phyloP scores from a whole-genome alignment of 306 rosid species.

The Prunus campanulata region DNA sequence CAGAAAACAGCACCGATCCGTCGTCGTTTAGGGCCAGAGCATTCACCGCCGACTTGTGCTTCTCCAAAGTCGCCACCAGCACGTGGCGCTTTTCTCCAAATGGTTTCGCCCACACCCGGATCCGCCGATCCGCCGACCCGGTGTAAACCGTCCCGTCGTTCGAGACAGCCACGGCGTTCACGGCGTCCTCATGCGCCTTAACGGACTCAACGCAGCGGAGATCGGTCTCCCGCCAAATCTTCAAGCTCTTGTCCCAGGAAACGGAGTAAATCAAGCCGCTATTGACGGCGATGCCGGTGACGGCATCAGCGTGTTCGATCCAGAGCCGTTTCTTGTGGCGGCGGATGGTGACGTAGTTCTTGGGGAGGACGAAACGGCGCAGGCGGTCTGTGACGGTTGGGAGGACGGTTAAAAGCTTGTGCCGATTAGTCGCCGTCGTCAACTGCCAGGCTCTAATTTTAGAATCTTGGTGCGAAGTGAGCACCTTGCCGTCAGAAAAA shows the following conservation, averaged over 20 bases:
- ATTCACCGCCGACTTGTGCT: slow-evolving; percentile 80
- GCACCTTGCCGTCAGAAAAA: slow-evolving; percentile 35
- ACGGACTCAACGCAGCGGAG: slow-evolving; percentile 72
- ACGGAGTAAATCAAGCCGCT: slow-evolving; percentile 70
- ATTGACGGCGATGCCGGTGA: slow-evolving; percentile 56
- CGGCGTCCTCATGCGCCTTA: slow-evolving; percentile 82
- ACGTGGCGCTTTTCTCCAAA: slow-evolving; percentile 49
- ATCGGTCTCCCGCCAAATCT: slow-evolving; percentile 68
- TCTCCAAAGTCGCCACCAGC: slow-evolving; percentile 69
- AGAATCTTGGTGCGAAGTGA: slow-evolving; percentile 83
- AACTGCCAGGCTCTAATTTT: slow-evolving; percentile 72
- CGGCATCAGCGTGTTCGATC: slow-evolving; percentile 90
- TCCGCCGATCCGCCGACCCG: slow-evolving; percentile 68
- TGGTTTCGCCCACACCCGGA: slow-evolving; percentile 72
- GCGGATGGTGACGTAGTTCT: slow-evolving; percentile 63
- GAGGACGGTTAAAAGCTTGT: slow-evolving; percentile 44
- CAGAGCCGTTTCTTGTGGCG: slow-evolving; percentile 73
- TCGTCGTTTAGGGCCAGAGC: slow-evolving; percentile 78
- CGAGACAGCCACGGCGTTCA: slow-evolving; percentile 76
- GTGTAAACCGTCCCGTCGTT: slow-evolving; percentile 74
- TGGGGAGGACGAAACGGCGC: slow-evolving; percentile 62
- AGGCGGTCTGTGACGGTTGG: slow-evolving; percentile 76
- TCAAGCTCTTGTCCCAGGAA: slow-evolving; percentile 83
- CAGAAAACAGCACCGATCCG: slow-evolving; percentile 78
- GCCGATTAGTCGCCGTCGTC: slow-evolving; percentile 11